Evolutionary conservation across 768 basidiomycete genomes (phyloP).

Genomic region (Boletus fagicola): DNA sequence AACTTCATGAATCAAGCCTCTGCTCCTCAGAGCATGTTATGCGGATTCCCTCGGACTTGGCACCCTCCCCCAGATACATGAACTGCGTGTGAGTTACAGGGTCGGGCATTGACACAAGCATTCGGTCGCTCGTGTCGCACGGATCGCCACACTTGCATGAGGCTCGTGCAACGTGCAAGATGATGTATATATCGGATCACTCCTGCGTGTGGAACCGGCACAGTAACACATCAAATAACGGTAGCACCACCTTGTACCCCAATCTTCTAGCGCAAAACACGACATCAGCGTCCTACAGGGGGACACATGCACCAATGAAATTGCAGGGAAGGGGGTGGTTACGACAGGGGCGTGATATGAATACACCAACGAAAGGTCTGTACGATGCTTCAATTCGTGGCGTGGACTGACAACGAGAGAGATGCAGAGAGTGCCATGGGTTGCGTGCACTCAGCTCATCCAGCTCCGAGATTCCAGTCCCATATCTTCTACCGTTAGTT

Average conservation of each 20-base stretch:
- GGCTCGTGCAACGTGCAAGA: conserved; percentile 5
- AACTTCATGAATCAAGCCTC: background rate
- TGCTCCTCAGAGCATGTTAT: background rate
- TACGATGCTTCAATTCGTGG: background rate
- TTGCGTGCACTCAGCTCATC: background rate
- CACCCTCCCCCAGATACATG: background rate
- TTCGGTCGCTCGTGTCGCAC: background rate
- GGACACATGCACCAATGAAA: background rate
- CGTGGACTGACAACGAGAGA: background rate
- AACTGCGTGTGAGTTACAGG: background rate
- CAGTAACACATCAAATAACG: background rate
- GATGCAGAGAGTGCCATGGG: background rate
- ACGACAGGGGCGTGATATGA: background rate
- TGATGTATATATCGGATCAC: background rate
- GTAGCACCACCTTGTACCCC: background rate
- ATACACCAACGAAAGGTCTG: background rate
- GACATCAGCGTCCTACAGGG: background rate
- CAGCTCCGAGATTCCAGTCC: background rate
- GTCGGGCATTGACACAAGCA: background rate
- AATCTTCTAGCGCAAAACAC: background rate
- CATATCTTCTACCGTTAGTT: background rate
- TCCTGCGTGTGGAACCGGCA: background rate
- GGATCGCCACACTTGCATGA: conserved; percentile 1
- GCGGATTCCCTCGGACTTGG: background rate
- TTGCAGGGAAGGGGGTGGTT: background rate